Percentiles rank a stretch among this genome's conserved stretches.
Evolutionary conservation across 768 basidiomycete genomes (phyloP).

Genomic region (Dioszegia hungarica): DNA sequence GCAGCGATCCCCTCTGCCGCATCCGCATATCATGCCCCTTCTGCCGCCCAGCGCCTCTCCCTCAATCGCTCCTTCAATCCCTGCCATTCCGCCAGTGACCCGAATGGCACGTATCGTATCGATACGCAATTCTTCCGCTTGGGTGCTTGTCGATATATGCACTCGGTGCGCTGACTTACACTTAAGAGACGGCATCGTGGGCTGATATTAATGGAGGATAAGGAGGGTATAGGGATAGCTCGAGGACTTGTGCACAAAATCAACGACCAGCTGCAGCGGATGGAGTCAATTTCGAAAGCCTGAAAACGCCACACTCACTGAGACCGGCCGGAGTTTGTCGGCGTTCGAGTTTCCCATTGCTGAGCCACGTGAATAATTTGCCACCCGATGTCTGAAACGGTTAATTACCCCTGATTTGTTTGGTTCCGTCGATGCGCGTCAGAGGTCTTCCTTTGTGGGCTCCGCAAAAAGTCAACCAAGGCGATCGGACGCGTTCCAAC

Average conservation of each 20-base stretch:
- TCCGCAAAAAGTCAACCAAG: conserved; percentile 7
- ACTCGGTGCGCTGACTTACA: not conserved
- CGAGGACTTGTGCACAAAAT: not conserved
- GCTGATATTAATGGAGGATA: not conserved
- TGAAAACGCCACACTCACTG: not conserved
- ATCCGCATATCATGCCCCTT: no score
- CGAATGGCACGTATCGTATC: no score
- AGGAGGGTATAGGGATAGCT: not conserved
- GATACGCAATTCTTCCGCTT: not conserved
- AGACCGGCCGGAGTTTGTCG: conserved; percentile 5
- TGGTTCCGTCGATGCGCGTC: not conserved
- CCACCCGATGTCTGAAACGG: not conserved
- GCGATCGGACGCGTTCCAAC: not conserved
- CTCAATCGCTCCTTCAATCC: not conserved
- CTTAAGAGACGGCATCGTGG: conserved; percentile 7
- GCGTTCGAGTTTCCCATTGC: no score
- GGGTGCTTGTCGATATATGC: not conserved
- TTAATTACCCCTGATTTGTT: no score
- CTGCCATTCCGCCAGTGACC: not conserved
- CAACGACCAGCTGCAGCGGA: no score
- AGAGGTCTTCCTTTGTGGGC: not conserved
- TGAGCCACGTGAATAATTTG: not conserved
- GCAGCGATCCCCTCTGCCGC: not conserved
- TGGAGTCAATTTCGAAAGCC: not conserved
- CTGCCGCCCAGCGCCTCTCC: no score